Percentiles rank a stretch among this genome's conserved stretches.
These are phyloP conservation scores for Gillenia trifoliata DNA, from an alignment of 306 rosid species.

Conservation along the genomic window DNA sequence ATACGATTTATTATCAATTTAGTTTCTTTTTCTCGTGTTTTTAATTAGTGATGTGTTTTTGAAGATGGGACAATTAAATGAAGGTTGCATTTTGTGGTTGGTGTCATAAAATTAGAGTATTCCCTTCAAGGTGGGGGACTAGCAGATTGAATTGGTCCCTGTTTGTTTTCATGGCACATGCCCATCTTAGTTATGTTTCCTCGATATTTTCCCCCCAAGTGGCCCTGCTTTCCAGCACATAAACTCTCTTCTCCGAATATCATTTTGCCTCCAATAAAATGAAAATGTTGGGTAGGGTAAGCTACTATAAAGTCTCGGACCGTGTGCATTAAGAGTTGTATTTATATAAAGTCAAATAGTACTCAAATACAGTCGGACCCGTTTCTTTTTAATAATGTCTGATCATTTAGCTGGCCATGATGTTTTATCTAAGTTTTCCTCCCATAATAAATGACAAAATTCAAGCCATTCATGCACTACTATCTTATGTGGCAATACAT, in stretches of 20 bases:
- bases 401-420: too few relatives aligned
- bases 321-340: neutral
- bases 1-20: too few relatives aligned
- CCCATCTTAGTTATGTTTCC: conserved; percentile 29
- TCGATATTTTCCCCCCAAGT: conserved; percentile 24
- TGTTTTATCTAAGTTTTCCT: too few relatives aligned
- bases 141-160: conserved; percentile 39
- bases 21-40: neutral
- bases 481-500: too few relatives aligned
- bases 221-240: conserved; percentile 34
- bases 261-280: neutral
- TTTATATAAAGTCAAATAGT: too few relatives aligned
- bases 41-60: conserved; percentile 19
- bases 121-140: conserved; percentile 37
- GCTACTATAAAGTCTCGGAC: neutral
- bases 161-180: conserved; percentile 32
- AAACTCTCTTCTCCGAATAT: conserved; percentile 6
- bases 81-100: neutral
- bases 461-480: too few relatives aligned
- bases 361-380: neutral
- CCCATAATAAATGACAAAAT: too few relatives aligned
- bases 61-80: conserved; percentile 32
- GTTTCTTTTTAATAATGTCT: neutral
- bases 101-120: conserved; percentile 28
- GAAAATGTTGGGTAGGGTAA: neutral